These are phyloP conservation scores for Fusarium aywerte DNA, from an alignment of 2,329 filamentous ascomycete species.

Conservation along the genomic window DNA sequence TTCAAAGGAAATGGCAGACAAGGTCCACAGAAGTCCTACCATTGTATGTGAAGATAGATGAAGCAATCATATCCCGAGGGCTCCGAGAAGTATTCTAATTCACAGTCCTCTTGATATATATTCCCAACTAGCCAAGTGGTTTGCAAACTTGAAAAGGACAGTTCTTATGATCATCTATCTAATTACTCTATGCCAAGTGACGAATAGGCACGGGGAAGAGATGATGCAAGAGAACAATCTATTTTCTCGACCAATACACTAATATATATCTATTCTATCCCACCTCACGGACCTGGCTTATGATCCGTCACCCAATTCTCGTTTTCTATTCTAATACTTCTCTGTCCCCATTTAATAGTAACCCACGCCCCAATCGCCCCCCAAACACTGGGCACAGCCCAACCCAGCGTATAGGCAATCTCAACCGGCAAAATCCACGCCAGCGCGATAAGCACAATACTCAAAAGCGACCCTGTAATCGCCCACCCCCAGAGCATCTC, in stretches of 20 bases:
- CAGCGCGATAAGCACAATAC: conserved; percentile 7
- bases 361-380: conserved; percentile 19
- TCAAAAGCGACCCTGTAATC: conserved; percentile 3
- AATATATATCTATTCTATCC: background rate
- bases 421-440: conserved; percentile 22
- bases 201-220: too few species aligned
- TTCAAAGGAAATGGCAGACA: too few species aligned
- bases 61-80: too few species aligned
- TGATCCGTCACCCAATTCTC: conserved; percentile 22
- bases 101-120: too few species aligned
- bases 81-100: too few species aligned
- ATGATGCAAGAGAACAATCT: background rate
- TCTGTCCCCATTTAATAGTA: conserved; percentile 34
- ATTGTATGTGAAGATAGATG: too few species aligned
- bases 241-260: background rate
- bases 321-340: conserved; percentile 27
- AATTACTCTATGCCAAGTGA: too few species aligned
- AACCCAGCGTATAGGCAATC: conserved; percentile 19
- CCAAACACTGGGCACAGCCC: conserved; percentile 27
- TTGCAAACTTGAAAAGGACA: too few species aligned
- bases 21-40: too few species aligned
- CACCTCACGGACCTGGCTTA: background rate
- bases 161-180: too few species aligned
- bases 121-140: too few species aligned
- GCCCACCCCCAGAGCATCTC: conserved; percentile 33